Evolutionary conservation across 345 rosid genomes (phyloP).

Genomic region (Limnanthes douglasii): DNA sequence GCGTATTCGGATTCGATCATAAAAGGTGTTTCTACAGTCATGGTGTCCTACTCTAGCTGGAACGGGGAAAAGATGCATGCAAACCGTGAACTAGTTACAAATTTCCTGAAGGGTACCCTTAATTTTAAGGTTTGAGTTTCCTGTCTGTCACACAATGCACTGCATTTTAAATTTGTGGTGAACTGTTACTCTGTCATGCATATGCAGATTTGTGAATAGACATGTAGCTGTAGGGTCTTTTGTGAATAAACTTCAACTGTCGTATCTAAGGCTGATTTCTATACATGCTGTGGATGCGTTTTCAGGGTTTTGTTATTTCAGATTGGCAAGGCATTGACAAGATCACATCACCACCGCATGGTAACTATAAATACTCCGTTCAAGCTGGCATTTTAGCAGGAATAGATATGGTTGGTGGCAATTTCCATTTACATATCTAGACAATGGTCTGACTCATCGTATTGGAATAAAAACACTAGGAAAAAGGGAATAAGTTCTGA

Average conservation of each 20-base stretch:
- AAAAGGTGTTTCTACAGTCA: conserved; percentile 78
- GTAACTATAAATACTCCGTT: conserved; percentile 67
- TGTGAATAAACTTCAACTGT: too few species aligned
- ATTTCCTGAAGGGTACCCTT: conserved; percentile 68
- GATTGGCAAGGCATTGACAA: conserved; percentile 95
- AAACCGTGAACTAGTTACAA: conserved; percentile 49
- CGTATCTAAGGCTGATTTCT: too few species aligned
- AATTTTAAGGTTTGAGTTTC: conserved; percentile 45
- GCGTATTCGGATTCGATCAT: conserved; percentile 64
- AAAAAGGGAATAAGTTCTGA: too few species aligned
- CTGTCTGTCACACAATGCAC: too few species aligned
- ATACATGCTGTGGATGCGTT: too few species aligned
- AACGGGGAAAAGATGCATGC: conserved; percentile 97
- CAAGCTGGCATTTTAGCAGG: conserved; percentile 73
- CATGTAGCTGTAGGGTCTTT: too few species aligned
- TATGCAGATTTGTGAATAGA: too few species aligned
- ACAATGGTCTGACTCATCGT: too few species aligned
- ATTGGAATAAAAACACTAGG: too few species aligned
- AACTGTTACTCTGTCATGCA: too few species aligned
- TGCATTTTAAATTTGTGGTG: too few species aligned
- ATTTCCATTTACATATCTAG: conserved; percentile 4
- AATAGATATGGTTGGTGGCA: conserved; percentile 64
- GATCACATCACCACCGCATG: conserved; percentile 65
- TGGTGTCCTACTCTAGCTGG: conserved; percentile 97
- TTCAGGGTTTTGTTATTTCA: conserved; percentile 88